Percentiles rank a stretch among this genome's conserved stretches.
phyloP scores from a whole-genome alignment of 2,329 filamentous ascomycete species.

The Arthrobotrys conoides region DNA sequence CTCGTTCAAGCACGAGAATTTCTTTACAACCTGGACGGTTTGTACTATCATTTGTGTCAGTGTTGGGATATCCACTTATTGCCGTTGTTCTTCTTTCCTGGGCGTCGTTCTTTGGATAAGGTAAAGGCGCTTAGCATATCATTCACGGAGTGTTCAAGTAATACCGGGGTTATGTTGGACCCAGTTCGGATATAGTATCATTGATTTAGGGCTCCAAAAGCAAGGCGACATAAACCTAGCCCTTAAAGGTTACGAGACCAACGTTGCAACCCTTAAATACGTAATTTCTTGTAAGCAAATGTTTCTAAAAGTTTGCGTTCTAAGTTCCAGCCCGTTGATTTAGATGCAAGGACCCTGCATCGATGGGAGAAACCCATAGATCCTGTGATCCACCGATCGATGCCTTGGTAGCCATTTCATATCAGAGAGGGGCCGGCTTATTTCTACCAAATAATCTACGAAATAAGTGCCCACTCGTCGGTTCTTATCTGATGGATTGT shows the following conservation, averaged over 20 bases:
- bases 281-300: not conserved
- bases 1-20: not conserved
- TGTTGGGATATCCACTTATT: constrained; percentile 1
- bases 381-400: too few relatives aligned
- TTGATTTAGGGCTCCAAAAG: constrained; percentile 2
- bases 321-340: not conserved
- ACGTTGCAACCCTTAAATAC: not conserved
- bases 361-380: not conserved
- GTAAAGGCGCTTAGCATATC: constrained; percentile 23
- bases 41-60: constrained; percentile 17
- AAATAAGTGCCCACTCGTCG: not conserved
- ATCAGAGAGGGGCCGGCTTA: not conserved
- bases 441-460: not conserved
- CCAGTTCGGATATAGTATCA: not conserved
- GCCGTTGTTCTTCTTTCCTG: constrained; percentile 16
- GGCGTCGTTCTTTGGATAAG: constrained; percentile 20
- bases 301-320: not conserved
- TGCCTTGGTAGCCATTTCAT: not conserved
- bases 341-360: not conserved
- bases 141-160: constrained; percentile 31
- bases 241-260: too few relatives aligned
- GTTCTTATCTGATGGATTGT: not conserved
- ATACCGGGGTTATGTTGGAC: constrained; percentile 11
- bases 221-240: not conserved
- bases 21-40: constrained; percentile 10